Base-by-base conservation (phyloP, 108 stramenopile species). In the Fragilariopsis cylindrus region DNA sequence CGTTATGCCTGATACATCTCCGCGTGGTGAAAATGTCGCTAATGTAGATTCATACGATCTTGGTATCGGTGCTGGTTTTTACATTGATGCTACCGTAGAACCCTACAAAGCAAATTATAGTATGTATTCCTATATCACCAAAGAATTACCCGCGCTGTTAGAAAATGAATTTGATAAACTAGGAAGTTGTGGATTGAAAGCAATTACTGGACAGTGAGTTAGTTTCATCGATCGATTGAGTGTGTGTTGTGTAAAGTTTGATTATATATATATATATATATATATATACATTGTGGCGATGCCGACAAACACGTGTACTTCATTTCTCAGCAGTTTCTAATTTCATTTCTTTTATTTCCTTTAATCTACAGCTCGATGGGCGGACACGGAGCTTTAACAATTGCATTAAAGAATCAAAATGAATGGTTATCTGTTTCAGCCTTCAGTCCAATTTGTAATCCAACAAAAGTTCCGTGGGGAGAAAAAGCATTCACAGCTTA, bases 21-120 rank as follows among this genome's bases (percentile, higher is more conserved):
- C 98, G 5, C 91, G 99, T 45, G 97, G 95, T 3, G 92, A 91
- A 8, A 87, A 79, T 7, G 85, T 95, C 41, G 87, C 91, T 3
- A 88, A 88, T 70, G 95, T 85, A 8, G 92, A 89, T 84, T 82
- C 62, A 73, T 99, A 96, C 71, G 99, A 99, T 76, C 85, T 99
- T 49, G 99, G 99, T 11, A 81, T 83, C 5, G 98, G 97, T 21
- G 99, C 98, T 43, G 98, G 99, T 19, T 99, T 99, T 71, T 99
- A 99, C 82, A 83, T 99, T 42, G 84, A 98, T 84, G 97, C 99
- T 5, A 98, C 97, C 6, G 64, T 86, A 48, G 89, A 76, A 15
- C 93, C 96, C 30, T 95, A 85, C 70, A 58, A 76, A 21, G 73
- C 67, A n/a, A 76, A 98, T 78, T 99, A 93, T 85, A 81, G 92